Percentiles rank a stretch among this genome's conserved stretches.
Conservation (phyloP, 1,284 basidiomycete species). For the Pascua sp. region DNA sequence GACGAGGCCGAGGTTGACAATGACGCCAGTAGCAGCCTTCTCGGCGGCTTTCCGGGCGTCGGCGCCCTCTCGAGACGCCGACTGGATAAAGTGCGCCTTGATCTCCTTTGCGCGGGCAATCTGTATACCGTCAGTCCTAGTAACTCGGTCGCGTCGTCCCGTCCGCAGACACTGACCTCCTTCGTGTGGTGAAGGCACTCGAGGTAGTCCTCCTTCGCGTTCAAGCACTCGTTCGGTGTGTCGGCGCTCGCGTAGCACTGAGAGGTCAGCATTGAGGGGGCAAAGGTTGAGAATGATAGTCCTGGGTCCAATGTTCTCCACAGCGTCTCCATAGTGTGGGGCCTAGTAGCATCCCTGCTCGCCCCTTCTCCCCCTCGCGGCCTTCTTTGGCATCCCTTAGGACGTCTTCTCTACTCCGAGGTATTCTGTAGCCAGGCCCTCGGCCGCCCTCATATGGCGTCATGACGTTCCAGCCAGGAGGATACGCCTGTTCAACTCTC, state of each 20-base stretch:
- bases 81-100: conserved; percentile 68
- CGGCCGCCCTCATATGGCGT: too few relatives aligned
- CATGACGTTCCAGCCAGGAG: too few relatives aligned
- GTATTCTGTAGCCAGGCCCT: too few relatives aligned
- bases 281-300: too few relatives aligned
- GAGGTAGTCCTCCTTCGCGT: conserved; percentile 80
- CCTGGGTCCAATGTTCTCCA: too few relatives aligned
- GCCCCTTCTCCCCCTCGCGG: too few relatives aligned
- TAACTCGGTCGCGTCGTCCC: not conserved
- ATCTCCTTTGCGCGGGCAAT: conserved; percentile 68
- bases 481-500: too few relatives aligned
- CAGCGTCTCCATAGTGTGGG: too few relatives aligned
- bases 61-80: conserved; percentile 62
- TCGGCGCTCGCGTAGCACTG: conserved; percentile 87
- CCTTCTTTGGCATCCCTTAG: too few relatives aligned
- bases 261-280: not conserved
- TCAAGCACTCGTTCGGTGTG: conserved; percentile 66
- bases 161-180: conserved; percentile 60
- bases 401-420: too few relatives aligned
- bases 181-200: conserved; percentile 90
- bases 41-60: conserved; percentile 70
- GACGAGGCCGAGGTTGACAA: conserved; percentile 70
- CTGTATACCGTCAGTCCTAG: conserved; percentile 47
- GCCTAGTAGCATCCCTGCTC: too few relatives aligned
- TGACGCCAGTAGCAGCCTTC: conserved; percentile 67